Conservation (phyloP, 345 rosid genomes). For the Abelmoschus esculentus region DNA sequence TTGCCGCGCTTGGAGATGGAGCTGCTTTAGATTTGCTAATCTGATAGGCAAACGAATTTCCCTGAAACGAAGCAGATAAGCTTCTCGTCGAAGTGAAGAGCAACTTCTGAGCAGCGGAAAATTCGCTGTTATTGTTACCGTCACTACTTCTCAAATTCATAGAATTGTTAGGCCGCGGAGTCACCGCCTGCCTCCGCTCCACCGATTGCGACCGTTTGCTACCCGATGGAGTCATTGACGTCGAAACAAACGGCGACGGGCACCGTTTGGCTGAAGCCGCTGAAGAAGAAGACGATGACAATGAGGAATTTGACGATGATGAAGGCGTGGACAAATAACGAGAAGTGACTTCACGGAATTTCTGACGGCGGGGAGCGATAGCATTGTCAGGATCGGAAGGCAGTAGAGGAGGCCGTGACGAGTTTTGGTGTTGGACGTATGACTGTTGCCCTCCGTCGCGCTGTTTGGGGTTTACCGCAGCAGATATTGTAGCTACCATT, state of each 20-base stretch:
- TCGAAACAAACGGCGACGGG: conserved; percentile 53
- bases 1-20: conserved; percentile 37
- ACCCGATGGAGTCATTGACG: conserved; percentile 23
- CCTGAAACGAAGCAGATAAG: conserved; percentile 76
- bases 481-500: conserved; percentile 72
- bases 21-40: conserved; percentile 62
- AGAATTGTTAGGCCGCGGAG: conserved; percentile 35
- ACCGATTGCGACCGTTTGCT: conserved; percentile 58
- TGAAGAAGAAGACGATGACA: conserved; percentile 22
- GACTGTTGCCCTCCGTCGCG: conserved; percentile 15
- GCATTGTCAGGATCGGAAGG: conserved; percentile 70
- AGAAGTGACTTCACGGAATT: conserved; percentile 65
- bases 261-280: conserved; percentile 41
- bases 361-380: conserved; percentile 47
- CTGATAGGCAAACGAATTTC: conserved; percentile 62
- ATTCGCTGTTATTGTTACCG: conserved; percentile 20
- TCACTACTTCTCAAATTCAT: conserved; percentile 29
- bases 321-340: conserved; percentile 56
- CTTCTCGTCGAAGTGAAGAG: conserved; percentile 64
- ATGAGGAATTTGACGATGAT: conserved; percentile 23
- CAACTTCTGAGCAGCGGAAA: conserved; percentile 55
- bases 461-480: conserved; percentile 36
- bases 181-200: conserved; percentile 55
- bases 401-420: conserved; percentile 50
- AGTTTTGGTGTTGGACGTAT: conserved; percentile 20